Evolutionary conservation across 148 eudicot species (phyloP).

Genomic region (Chenopodium album): DNA sequence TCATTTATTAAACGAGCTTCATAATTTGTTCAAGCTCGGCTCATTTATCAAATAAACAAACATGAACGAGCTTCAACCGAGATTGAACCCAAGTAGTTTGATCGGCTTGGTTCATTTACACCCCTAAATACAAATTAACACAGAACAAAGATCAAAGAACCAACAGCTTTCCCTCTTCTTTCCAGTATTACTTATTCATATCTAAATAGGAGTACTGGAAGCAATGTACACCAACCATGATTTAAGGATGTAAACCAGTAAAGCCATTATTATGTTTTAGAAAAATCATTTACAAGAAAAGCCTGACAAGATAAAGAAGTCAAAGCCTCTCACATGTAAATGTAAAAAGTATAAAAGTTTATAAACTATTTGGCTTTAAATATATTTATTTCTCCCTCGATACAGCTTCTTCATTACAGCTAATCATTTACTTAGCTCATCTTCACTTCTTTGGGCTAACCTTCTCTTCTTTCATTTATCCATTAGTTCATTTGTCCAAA

Average conservation of each 20-base stretch:
- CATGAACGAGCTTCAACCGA: too few species aligned
- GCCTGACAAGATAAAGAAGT: background rate
- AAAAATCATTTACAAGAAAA: background rate
- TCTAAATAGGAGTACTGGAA: background rate
- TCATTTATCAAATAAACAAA: too few species aligned
- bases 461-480: too few species aligned
- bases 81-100: too few species aligned
- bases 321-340: background rate
- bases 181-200: background rate
- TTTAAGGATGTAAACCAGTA: background rate
- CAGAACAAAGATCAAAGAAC: background rate
- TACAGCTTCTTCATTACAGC: background rate
- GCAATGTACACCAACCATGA: background rate
- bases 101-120: too few species aligned
- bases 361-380: background rate
- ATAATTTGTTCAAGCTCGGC: too few species aligned
- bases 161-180: background rate
- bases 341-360: background rate
- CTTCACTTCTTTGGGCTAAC: too few species aligned
- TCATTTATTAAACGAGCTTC: too few species aligned
- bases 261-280: background rate
- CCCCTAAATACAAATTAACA: too few species aligned
- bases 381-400: background rate
- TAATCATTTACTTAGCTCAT: background rate
- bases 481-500: too few species aligned